Evolutionary conservation across 345 rosid genomes (phyloP), one percentile per base, ranked within the genome.

Genomic region (Turritis glabra): DNA sequence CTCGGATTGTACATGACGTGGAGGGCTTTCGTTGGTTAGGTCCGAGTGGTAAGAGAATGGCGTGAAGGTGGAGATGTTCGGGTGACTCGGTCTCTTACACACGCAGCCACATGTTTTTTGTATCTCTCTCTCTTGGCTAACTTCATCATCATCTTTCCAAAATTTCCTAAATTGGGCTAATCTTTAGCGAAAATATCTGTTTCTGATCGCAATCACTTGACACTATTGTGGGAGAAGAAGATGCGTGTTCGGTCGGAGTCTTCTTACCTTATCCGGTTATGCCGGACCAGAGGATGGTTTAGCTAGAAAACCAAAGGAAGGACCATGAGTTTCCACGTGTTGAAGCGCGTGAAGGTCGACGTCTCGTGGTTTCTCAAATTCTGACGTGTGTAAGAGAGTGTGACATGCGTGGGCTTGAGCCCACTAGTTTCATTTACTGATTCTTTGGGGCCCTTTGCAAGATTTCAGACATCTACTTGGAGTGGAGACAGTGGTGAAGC

Each of bases 31-130:
- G 74, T 76, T 69, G 75, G 75, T 76, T 70, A 68, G 65, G 71
- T 69, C 75, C 41, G 41, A 69, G 64, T 52, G 75, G 64, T 61
- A 76, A 23, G 69, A 69, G 64, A 53, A 76, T 76, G 69, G 71
- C 44, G 35, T 55, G 44, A 60, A 52, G 59, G 64, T 15, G 59
- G 21, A 48, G 54, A 56, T 69, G 64, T 64, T 76, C 57, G 71
- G 54, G 80, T 56, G 80, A 77, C 80, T 71, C 54, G 63, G 77
- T 77, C 80, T 71, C 35, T 65, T 70, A 23, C 48, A 56, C 26
- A 57, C 38, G 35, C 23, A 64, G 48, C 80, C 80, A 71, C 80
- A 71, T 77, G 52, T 62, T 71, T 44, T 54, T 60, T 21, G 10
- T 44, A 3, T 67, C 58, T 33, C 55, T 66, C 32, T 40, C 35